phyloP scores from a whole-genome alignment of 2,329 filamentous ascomycete species.

The Ceratocystis harringtonii region DNA sequence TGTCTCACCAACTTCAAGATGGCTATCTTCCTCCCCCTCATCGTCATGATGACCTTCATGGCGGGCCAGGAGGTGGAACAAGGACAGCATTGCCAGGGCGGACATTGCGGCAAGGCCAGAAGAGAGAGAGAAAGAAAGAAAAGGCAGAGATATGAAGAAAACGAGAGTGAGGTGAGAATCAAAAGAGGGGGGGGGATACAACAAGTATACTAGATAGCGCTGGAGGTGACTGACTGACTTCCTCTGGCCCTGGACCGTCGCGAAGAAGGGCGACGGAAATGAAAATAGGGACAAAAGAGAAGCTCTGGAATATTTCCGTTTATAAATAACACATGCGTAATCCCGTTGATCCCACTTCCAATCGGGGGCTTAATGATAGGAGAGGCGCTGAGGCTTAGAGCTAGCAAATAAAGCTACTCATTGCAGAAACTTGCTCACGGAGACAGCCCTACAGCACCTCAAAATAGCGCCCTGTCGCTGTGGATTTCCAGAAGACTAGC shows the following conservation, averaged over 20 bases:
- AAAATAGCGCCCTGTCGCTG: background rate
- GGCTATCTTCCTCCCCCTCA: conserved; percentile 6
- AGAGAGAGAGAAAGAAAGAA: background rate
- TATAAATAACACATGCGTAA: background rate
- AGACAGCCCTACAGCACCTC: background rate
- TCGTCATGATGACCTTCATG: conserved; percentile 16
- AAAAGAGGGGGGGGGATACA: background rate
- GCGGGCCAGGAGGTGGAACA: conserved; percentile 8
- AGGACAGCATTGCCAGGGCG: background rate
- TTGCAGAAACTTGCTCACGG: background rate
- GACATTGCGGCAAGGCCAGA: conserved; percentile 2
- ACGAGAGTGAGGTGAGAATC: background rate
- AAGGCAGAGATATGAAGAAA: background rate
- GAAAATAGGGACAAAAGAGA: background rate
- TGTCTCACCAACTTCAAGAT: background rate
- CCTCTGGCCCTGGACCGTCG: background rate
- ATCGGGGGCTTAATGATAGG: background rate
- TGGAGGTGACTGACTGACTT: background rate
- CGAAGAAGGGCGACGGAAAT: conserved; percentile 3
- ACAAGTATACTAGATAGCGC: background rate
- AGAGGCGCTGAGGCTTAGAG: background rate
- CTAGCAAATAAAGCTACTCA: background rate
- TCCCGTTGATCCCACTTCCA: background rate
- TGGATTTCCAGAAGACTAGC: background rate
- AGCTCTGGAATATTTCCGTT: background rate